Percentiles rank a stretch among this genome's conserved stretches.
phyloP scores from a whole-genome alignment of 78 protist genomes.

The Dictyostelium citrinum region DNA sequence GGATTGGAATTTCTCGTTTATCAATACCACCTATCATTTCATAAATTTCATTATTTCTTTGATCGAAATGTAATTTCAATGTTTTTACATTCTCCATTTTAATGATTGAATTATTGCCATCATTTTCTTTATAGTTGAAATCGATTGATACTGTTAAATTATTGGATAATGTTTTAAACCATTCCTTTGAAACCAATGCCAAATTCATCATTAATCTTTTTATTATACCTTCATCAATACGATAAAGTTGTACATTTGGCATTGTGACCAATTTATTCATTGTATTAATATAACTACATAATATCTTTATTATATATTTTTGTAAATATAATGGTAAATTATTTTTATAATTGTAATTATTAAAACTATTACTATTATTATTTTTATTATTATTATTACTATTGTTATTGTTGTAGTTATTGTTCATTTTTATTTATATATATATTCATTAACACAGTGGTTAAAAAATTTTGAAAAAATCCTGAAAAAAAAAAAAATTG shows the following conservation, averaged over 20 bases:
- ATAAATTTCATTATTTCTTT: background rate
- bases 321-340: background rate
- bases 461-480: no score
- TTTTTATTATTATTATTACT: no score
- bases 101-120: background rate
- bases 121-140: background rate
- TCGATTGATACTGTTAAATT: background rate
- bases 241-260: background rate
- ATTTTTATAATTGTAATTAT: background rate
- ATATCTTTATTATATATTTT: background rate
- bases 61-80: background rate
- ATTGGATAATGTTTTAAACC: background rate
- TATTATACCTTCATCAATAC: background rate
- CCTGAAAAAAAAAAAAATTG: no score
- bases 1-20: background rate
- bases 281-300: background rate
- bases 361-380: no score
- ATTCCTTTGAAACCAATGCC: background rate
- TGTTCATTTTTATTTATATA: no score
- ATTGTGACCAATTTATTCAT: background rate
- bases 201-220: background rate
- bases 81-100: background rate
- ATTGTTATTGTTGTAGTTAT: no score
- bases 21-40: background rate
- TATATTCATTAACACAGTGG: no score